Percentiles rank a stretch among this genome's conserved stretches.
phyloP scores from a whole-genome alignment of 306 rosid species.

The Rosa multiflora region DNA sequence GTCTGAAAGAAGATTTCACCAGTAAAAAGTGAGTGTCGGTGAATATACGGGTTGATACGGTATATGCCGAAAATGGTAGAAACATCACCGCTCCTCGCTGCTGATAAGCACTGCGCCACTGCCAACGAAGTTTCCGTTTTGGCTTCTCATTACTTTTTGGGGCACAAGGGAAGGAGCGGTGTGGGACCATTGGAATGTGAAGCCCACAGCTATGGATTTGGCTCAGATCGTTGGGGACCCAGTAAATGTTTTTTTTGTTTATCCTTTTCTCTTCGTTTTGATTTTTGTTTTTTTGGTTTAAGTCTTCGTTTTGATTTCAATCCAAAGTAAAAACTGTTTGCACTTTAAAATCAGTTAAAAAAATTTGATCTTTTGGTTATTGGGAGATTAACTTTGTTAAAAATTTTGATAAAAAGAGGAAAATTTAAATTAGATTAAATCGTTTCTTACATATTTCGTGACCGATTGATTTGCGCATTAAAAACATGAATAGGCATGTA shows the following conservation, averaged over 20 bases:
- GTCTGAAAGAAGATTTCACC: not conserved
- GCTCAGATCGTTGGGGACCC: not conserved
- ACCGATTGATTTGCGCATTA: too few species aligned
- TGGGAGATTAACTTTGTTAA: too few species aligned
- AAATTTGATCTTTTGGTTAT: too few species aligned
- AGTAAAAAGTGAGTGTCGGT: not conserved
- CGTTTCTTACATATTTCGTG: too few species aligned
- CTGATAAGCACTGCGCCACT: not conserved
- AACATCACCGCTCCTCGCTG: not conserved
- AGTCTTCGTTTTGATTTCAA: too few species aligned
- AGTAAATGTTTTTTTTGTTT: not conserved
- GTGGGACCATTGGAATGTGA: not conserved
- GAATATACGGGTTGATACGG: not conserved
- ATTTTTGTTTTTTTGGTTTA: too few species aligned
- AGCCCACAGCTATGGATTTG: not conserved
- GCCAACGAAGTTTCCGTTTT: slow-evolving; percentile 1
- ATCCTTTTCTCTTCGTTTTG: not conserved
- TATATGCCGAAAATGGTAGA: not conserved
- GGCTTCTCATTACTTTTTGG: not conserved
- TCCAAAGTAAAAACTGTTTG: too few species aligned
- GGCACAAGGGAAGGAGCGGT: not conserved
- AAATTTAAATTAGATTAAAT: too few species aligned
- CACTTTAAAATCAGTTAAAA: too few species aligned
- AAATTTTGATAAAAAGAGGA: too few species aligned
- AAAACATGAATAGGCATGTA: too few species aligned